Base-by-base conservation (phyloP, 2,329 filamentous ascomycete genomes). In the Fusarium sp. region DNA sequence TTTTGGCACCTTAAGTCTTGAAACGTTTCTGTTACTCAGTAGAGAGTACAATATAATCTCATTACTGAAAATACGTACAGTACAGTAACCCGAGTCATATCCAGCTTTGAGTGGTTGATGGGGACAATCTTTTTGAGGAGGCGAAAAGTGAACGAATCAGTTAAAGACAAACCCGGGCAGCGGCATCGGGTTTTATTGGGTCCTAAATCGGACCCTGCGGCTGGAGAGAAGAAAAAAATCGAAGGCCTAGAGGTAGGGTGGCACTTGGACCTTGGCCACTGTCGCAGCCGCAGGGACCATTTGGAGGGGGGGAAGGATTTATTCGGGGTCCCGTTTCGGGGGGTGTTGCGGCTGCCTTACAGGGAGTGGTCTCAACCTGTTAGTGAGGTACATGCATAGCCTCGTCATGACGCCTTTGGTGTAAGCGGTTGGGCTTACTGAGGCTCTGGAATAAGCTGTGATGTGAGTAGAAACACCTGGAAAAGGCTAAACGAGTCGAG, bases 121-220 rank as follows among this genome's bases (percentile, higher is more conserved):
- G 45, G 44, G 34, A 37, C 40, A 58, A 53, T 53, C 45, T 42
- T 61, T 45, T 44, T 11, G 45, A 54, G 48, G 64, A 53, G 57
- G 63, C 52, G 29, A 70, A 70, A 61, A 55, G 29, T 68, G 57
- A 67, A 47, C 61, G 61, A 70, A 67, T 67, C 67, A 70, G 42
- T 49, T 37, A n/a, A 48, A 62, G 57, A 67, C 37, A 62, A 45
- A 46, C 51, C 51, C 47, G 24, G 30, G 49, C 25, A 65, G 52
- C 25, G 59, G 27, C 41, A 61, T 49, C 52, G 45, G 27, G 24
- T 46, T 47, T 30, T 64, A 53, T 69, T 54, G 67, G 48, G 57
- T 62, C 63, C 65, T 59, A 67, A 63, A 73, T 71, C 67, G 73
- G 71, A 75, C 73, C 73, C 73, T 75, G 67, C 71, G 73, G 71